Conservation (phyloP, 306 rosid genomes). For the Rubus idaeus region DNA sequence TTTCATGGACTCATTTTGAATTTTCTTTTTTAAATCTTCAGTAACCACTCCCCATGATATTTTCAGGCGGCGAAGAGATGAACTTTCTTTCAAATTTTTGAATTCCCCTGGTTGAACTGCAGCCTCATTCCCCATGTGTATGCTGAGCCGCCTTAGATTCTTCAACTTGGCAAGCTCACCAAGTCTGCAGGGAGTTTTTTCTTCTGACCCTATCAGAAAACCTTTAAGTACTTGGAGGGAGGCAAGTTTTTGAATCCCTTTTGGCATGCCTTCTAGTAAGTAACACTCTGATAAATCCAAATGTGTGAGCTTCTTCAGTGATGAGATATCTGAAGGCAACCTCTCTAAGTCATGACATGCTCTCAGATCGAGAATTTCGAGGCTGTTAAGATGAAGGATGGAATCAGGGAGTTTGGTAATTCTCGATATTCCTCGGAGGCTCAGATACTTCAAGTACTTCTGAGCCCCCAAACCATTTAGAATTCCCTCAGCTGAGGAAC, state of each 20-base stretch:
- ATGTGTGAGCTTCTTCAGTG: slow-evolving; percentile 36
- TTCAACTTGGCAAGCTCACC: neutral
- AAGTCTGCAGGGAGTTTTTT: slow-evolving; percentile 9
- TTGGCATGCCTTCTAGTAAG: slow-evolving; percentile 42
- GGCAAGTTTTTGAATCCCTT: slow-evolving; percentile 25
- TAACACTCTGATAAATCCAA: slow-evolving; percentile 39
- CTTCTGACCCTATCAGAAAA: slow-evolving; percentile 21
- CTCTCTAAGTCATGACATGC: slow-evolving; percentile 36
- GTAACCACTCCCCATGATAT: slow-evolving; percentile 28
- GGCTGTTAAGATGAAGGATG: neutral
- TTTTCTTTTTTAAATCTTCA: neutral
- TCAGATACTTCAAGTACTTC: slow-evolving; percentile 24
- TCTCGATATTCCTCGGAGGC: slow-evolving; percentile 36
- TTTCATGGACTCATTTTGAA: rapidly evolving
- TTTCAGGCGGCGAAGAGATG: slow-evolving; percentile 5
- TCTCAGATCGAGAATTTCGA: slow-evolving; percentile 32
- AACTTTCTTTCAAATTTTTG: neutral
- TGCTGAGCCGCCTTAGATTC: slow-evolving; percentile 25
- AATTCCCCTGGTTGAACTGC: neutral
- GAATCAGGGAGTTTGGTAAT: slow-evolving; percentile 19
- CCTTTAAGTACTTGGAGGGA: slow-evolving; percentile 45
- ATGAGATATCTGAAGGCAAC: slow-evolving; percentile 27
- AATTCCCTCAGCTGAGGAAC: neutral
- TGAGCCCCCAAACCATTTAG: slow-evolving; percentile 14
- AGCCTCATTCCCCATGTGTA: slow-evolving; percentile 27